A percentile compares a stretch with the other conserved stretches of the same genome.
These are phyloP conservation scores for Acidiella bohemica DNA, from an alignment of 495 filamentous ascomycete species.

Conservation along the genomic window DNA sequence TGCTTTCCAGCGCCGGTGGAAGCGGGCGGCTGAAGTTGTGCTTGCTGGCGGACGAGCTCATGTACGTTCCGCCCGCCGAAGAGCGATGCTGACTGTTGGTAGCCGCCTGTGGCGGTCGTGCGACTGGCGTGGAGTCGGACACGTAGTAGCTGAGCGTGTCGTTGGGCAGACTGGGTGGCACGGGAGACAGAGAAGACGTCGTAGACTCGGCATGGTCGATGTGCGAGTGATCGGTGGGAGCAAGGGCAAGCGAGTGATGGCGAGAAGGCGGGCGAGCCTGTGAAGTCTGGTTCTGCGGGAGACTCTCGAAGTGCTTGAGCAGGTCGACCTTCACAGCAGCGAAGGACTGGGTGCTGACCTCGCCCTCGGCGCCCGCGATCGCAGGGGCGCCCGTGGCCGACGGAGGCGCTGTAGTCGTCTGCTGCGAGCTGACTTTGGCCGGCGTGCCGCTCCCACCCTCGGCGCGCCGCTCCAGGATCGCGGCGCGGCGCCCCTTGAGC, in stretches of 20 bases:
- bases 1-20: constrained; percentile 14
- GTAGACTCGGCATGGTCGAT: constrained; percentile 2
- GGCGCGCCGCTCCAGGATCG: constrained; percentile 34
- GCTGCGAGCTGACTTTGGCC: constrained; percentile 16
- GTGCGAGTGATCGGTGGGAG: not conserved
- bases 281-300: constrained; percentile 14
- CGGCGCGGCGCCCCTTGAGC: constrained; percentile 45
- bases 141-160: constrained; percentile 14
- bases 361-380: not conserved
- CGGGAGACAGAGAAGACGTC: constrained; percentile 15
- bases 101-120: not conserved
- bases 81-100: constrained; percentile 2
- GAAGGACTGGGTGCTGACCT: constrained; percentile 4
- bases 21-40: constrained; percentile 20
- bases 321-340: constrained; percentile 10
- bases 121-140: not conserved
- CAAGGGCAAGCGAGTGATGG: constrained; percentile 6
- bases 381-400: constrained; percentile 49
- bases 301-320: constrained; percentile 16
- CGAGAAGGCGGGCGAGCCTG: constrained; percentile 7
- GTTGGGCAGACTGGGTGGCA: constrained; percentile 5
- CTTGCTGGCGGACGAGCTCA: constrained; percentile 3
- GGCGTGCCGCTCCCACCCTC: constrained; percentile 19
- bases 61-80: not conserved
- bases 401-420: constrained; percentile 25